Evolutionary conservation across 371 early-diverging fungal species (phyloP).

Genomic region (Mortierella sp.): DNA sequence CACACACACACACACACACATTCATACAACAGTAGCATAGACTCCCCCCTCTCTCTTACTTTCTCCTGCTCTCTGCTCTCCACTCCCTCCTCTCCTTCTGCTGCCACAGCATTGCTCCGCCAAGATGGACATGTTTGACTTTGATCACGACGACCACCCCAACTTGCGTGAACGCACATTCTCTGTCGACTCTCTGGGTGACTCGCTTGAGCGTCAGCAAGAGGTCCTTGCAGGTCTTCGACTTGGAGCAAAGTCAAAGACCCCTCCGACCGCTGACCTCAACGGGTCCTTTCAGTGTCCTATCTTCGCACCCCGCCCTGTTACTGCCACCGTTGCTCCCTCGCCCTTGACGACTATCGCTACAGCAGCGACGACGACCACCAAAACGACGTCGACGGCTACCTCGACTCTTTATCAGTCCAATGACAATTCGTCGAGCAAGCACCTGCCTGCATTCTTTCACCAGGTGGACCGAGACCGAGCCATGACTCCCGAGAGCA

Average conservation of each 20-base stretch:
- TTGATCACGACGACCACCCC: constrained; percentile 55
- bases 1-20: no score
- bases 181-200: constrained; percentile 40
- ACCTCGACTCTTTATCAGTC: constrained; percentile 16
- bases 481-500: constrained; percentile 43
- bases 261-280: constrained; percentile 4
- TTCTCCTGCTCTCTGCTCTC: background rate
- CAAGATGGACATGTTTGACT: constrained; percentile 49
- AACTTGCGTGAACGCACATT: constrained; percentile 33
- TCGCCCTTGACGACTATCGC: background rate
- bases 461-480: constrained; percentile 49
- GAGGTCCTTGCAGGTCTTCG: constrained; percentile 13
- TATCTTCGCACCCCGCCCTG: constrained; percentile 39
- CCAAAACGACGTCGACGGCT: constrained; percentile 2
- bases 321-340: constrained; percentile 10
- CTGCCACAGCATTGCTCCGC: background rate
- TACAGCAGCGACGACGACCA: constrained; percentile 6
- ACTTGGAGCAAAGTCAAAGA: constrained; percentile 1
- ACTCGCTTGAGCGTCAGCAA: constrained; percentile 7
- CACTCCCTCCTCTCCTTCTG: background rate
- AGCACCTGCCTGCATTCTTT: constrained; percentile 44
- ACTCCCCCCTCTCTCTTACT: no score
- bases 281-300: constrained; percentile 1
- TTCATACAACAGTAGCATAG: no score
- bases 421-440: constrained; percentile 36